A percentile compares a stretch with the other conserved stretches of the same genome.
Evolutionary conservation across 108 stramenopile species (phyloP).

Genomic region (Cylindrotheca fusiformis): DNA sequence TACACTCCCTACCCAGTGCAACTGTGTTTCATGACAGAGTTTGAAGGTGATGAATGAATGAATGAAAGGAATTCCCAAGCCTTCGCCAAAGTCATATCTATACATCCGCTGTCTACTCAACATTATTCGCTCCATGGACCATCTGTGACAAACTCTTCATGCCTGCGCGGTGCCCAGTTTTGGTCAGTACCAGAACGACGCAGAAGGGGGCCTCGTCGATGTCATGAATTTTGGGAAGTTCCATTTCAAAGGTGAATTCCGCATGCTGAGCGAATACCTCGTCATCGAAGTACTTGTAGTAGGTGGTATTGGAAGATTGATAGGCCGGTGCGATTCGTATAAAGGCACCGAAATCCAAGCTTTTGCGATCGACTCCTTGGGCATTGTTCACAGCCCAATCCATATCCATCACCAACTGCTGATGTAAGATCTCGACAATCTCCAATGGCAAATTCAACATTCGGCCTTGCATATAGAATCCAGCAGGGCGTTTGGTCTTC

Average conservation of each 20-base stretch:
- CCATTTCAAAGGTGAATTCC: conserved; percentile 70
- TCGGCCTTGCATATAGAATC: conserved; percentile 80
- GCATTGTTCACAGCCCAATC: conserved; percentile 77
- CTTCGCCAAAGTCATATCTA: too few species aligned
- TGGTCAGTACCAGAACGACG: conserved; percentile 77
- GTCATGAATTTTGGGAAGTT: conserved; percentile 54
- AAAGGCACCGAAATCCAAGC: conserved; percentile 82
- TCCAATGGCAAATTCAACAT: conserved; percentile 86
- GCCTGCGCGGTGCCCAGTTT: conserved; percentile 73
- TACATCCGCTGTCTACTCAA: not conserved
- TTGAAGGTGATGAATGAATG: too few species aligned
- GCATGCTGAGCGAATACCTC: conserved; percentile 76
- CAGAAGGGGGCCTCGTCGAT: conserved; percentile 54
- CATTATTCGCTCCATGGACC: conserved; percentile 26
- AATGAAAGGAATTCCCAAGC: too few species aligned
- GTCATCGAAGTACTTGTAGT: conserved; percentile 85
- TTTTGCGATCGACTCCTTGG: conserved; percentile 56
- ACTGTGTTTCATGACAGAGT: too few species aligned
- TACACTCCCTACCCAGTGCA: too few species aligned
- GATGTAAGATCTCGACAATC: conserved; percentile 72
- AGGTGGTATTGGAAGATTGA: conserved; percentile 13
- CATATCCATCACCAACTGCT: conserved; percentile 81
- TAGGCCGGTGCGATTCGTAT: conserved; percentile 69
- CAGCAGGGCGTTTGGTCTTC: conserved; percentile 75
- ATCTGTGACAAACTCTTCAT: conserved; percentile 67